These are phyloP conservation scores for Podospora conica DNA, from an alignment of 495 filamentous ascomycete species.

Conservation along the genomic window DNA sequence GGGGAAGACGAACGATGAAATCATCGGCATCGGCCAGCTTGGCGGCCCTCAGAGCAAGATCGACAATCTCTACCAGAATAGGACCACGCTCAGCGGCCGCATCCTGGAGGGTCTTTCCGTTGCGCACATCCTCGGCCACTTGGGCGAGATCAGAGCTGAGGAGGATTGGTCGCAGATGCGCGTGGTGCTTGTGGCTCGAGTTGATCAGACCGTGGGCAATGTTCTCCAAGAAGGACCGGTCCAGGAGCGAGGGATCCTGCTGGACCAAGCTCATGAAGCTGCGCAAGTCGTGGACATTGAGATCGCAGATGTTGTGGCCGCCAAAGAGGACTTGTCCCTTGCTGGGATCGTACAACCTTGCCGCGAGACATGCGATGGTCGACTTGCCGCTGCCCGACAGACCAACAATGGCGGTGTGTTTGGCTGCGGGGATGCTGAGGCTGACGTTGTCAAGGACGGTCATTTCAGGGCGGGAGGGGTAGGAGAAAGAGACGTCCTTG, in stretches of 20 bases:
- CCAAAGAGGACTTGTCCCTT: constrained; percentile 44
- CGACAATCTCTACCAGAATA: constrained; percentile 25
- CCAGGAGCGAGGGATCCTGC: constrained; percentile 60
- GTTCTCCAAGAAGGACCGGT: constrained; percentile 62
- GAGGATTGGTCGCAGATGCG: constrained; percentile 13
- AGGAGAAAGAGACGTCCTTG: constrained; percentile 52
- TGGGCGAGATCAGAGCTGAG: constrained; percentile 7
- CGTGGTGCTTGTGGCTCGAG: constrained; percentile 42
- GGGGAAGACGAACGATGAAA: constrained; percentile 31
- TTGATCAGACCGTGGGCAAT: constrained; percentile 57
- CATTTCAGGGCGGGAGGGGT: constrained; percentile 54
- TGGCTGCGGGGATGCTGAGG: constrained; percentile 47
- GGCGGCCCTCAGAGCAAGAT: constrained; percentile 29
- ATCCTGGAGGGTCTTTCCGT: constrained; percentile 12
- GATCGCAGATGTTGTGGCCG: constrained; percentile 44
- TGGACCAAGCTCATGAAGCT: constrained; percentile 57
- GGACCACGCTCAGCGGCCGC: constrained; percentile 22
- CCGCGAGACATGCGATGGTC: constrained; percentile 52
- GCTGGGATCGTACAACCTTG: constrained; percentile 38
- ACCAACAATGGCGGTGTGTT: constrained; percentile 61
- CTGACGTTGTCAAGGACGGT: constrained; percentile 45
- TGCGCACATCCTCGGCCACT: constrained; percentile 4
- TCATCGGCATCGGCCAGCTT: constrained; percentile 34
- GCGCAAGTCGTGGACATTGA: constrained; percentile 54
- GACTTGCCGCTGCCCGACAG: constrained; percentile 69